These are phyloP conservation scores for Metschnikowia hibisci DNA, from an alignment of 805 yeast genomes.

Conservation along the genomic window DNA sequence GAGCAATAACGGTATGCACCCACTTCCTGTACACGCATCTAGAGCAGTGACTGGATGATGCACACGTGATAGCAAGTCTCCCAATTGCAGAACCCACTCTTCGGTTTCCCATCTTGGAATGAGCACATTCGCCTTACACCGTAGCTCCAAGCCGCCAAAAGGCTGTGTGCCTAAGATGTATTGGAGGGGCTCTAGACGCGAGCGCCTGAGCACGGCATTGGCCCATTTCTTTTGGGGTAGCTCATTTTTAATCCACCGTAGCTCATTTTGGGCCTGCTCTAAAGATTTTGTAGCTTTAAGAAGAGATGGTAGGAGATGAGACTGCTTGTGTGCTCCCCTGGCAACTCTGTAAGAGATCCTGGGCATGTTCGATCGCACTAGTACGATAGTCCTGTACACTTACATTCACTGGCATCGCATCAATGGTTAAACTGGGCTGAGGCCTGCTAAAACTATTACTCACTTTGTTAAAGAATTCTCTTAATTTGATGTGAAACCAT, in stretches of 20 bases:
- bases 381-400: background rate
- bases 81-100: slow-evolving; percentile 58
- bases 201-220: slow-evolving; percentile 52
- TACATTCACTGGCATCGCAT: background rate
- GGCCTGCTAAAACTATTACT: no score
- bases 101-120: slow-evolving; percentile 97
- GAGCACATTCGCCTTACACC: slow-evolving; percentile 61
- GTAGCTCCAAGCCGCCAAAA: slow-evolving; percentile 63
- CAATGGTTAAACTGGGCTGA: no score
- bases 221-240: slow-evolving; percentile 46
- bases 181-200: slow-evolving; percentile 66
- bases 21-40: slow-evolving; percentile 34
- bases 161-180: slow-evolving; percentile 86
- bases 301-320: slow-evolving; percentile 31
- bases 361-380: slow-evolving; percentile 22
- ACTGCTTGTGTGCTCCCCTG: slow-evolving; percentile 24
- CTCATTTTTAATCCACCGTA: slow-evolving; percentile 61
- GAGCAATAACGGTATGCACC: slow-evolving; percentile 70
- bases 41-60: slow-evolving; percentile 5
- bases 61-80: background rate
- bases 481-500: no score
- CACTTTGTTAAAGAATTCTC: no score
- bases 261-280: slow-evolving; percentile 49
- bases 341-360: slow-evolving; percentile 28
- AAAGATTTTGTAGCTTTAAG: slow-evolving; percentile 29